Conservation (phyloP, 1,139 yeast genomes). For the Diutina mesorugosa region DNA sequence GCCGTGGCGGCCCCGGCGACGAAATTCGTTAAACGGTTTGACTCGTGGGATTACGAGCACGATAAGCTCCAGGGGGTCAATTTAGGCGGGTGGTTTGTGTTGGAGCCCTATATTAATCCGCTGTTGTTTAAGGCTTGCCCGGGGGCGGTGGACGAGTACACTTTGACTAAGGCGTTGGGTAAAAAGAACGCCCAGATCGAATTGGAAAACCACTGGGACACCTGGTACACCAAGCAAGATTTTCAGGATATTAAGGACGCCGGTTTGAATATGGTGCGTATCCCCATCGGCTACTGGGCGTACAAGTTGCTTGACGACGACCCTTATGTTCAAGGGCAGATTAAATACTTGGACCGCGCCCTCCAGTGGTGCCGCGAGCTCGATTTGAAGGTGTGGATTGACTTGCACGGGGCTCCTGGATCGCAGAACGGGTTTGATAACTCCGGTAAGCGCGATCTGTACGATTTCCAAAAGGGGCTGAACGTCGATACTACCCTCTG, state of each 20-base stretch:
- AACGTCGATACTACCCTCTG: slow-evolving; percentile 41
- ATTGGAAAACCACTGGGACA: slow-evolving; percentile 61
- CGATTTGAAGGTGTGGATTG: slow-evolving; percentile 74
- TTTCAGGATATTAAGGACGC: slow-evolving; percentile 43
- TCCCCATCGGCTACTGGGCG: slow-evolving; percentile 97
- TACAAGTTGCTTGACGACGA: slow-evolving; percentile 50
- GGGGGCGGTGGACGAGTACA: slow-evolving; percentile 60
- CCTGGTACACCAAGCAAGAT: slow-evolving; percentile 71
- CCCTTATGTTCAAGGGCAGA: slow-evolving; percentile 86
- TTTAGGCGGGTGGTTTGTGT: slow-evolving; percentile 86
- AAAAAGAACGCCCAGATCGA: slow-evolving; percentile 37
- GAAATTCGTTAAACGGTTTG: background rate
- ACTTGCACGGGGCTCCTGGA: slow-evolving; percentile 94
- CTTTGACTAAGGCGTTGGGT: slow-evolving; percentile 53
- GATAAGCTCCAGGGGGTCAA: slow-evolving; percentile 65
- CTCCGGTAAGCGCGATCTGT: slow-evolving; percentile 67
- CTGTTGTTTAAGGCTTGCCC: slow-evolving; percentile 64
- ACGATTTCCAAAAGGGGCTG: slow-evolving; percentile 39
- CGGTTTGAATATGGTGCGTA: slow-evolving; percentile 79
- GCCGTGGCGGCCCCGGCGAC: background rate
- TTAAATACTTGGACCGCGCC: slow-evolving; percentile 58
- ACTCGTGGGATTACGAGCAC: slow-evolving; percentile 27
- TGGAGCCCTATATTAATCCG: slow-evolving; percentile 79
- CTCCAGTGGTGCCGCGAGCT: slow-evolving; percentile 58
- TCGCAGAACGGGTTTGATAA: slow-evolving; percentile 95